Percentiles rank a stretch among this genome's conserved stretches.
phyloP scores from a whole-genome alignment of 495 filamentous ascomycete species.

The Penicillium psychrofluorescens region DNA sequence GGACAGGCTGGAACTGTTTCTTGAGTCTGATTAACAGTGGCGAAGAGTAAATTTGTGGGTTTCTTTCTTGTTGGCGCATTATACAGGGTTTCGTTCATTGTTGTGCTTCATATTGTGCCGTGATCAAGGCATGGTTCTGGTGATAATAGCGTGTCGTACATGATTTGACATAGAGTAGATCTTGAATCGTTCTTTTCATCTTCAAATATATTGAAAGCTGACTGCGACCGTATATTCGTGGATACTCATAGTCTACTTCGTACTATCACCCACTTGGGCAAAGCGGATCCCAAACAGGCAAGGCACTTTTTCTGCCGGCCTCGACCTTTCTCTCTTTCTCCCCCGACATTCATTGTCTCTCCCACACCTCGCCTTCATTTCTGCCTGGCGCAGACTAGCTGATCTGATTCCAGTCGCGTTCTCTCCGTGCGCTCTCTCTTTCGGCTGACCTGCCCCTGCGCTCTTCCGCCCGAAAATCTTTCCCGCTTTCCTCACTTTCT shows the following conservation, averaged over 20 bases:
- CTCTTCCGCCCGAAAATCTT: conserved; percentile 30
- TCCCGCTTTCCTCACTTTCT: conserved; percentile 18
- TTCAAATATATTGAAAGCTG: too few species aligned
- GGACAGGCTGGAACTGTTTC: conserved; percentile 91
- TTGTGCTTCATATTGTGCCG: background rate
- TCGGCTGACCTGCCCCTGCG: conserved; percentile 5
- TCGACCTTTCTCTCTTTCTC: conserved; percentile 8
- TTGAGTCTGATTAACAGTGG: conserved; percentile 75
- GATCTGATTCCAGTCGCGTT: background rate
- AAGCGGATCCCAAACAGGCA: conserved; percentile 27
- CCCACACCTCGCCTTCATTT: conserved; percentile 11
- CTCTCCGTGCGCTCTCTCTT: background rate
- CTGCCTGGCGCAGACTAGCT: conserved; percentile 41
- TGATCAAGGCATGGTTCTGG: background rate
- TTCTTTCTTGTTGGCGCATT: background rate
- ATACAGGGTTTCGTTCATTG: background rate
- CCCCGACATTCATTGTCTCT: background rate
- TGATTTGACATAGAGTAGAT: too few species aligned
- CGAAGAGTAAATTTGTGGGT: conserved; percentile 14
- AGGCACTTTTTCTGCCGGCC: conserved; percentile 16
- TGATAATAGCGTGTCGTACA: too few species aligned
- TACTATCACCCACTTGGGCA: too few species aligned
- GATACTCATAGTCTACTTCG: too few species aligned
- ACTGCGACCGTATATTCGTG: too few species aligned
- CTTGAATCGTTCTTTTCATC: too few species aligned